Base-by-base conservation (phyloP, 2,329 filamentous ascomycete species). In the Verticillium tricorpus region DNA sequence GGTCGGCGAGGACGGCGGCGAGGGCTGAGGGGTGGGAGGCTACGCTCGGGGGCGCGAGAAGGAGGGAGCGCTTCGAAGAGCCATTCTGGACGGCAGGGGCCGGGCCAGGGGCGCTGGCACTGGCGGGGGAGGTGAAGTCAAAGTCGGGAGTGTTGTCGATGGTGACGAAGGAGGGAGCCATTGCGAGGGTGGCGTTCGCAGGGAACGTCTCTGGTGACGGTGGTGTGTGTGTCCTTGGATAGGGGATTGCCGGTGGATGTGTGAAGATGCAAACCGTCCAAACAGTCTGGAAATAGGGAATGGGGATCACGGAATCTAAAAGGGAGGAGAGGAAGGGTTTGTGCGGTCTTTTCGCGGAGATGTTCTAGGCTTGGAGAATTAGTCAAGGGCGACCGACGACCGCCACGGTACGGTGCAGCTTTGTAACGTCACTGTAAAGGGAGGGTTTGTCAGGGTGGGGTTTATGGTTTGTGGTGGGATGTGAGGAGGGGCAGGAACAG, bases 11-110 rank as follows among this genome's bases (percentile, higher is more conserved):
- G 65, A 95, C 82, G 67, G 81, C 79, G 66, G 87, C 85, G 67
- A 98, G 83, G 69, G 87, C 87, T 67, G 92, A 89, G 68, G 93
- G 91, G 76, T 96, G 90, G 61, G 92, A 87, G 67, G 95, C 89
- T 69, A 98, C 85, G 28, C 93, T 96, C 14, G 95, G 93, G 60
- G 95, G 94, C 35, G 94, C 93, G 64, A 98, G 88, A 50, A 97
- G 87, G 65, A 97, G 88, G 35, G 89, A 94, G 75, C 89, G 86
- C 66, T 73, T 71, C 60, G 71, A 67, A 67, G 69, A 67, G 60
- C 69, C 63, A 22, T 45, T 45, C 6, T 54, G 22, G 58, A 50
- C 6, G 58, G 40, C 5, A 7, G 12, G 31, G 25, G 40, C 14
- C 35, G 64, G 60, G 64, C 65, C 66, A 60, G 70, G 64, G 28